Evolutionary conservation across 2,329 filamentous ascomycete genomes (phyloP), one percentile per base, ranked within the genome.

Genomic region (Rhynchosporium graminicola): DNA sequence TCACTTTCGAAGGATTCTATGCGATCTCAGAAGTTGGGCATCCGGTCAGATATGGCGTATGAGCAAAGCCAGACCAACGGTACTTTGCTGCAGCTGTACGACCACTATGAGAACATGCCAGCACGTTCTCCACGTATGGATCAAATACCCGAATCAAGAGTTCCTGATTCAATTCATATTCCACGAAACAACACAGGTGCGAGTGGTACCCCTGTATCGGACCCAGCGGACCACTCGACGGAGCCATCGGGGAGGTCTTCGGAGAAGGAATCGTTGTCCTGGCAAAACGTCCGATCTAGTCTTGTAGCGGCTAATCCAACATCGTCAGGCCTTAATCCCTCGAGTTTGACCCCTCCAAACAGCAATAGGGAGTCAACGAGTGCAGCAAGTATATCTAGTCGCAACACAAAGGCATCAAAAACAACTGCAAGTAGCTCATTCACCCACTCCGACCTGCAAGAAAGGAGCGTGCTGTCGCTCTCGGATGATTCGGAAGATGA

Each of bases 401-500:
- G 68, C 2, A 73, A 72, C 31, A 73, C 72, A 2, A 72, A 68
- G 42, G 68, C 70, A 13, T 74, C 73, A 7, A 67, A 67, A 29
- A 68, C 67, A 33, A 73, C 71, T 3, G 68, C 63, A 54, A 48
- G 52, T 31, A 74, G 73, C 62, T 63, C 65, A 3, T 65, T 73
- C 26, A 73, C 72, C 1, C 68, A 64, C 62, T 66, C 69, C 29
- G 68, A 74, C 54, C 62, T 74, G 15, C 68, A 71, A 50, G 62
- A 72, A 28, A 71, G 69, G 29, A 75, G 73, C 47, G 70, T 75
- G 9, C 56, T 75, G 26, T 74, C 72, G 31, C 63, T 74, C 26
- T 74, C 72, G 8, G 74, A 72, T 31, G 72, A 72, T 58, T 72
- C 71, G 13, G 72, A 74, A 52, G 67, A 61, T 8, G 70, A 71